A percentile compares a stretch with the other conserved stretches of the same genome.
phyloP scores from a whole-genome alignment of 768 basidiomycete species.

The Terana coerulea region DNA sequence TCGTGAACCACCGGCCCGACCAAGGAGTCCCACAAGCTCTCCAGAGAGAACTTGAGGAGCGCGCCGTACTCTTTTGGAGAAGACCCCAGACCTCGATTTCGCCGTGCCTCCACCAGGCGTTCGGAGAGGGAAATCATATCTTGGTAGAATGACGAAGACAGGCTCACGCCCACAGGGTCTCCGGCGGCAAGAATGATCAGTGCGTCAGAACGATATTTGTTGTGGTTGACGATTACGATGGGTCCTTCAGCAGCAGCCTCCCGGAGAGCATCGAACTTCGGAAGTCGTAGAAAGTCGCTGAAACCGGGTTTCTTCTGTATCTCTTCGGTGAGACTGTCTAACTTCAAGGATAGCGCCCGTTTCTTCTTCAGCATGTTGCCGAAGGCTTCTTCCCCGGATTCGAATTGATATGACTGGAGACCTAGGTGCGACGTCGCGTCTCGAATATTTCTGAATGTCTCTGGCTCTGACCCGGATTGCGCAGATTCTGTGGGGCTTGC shows the following conservation, averaged over 20 bases:
- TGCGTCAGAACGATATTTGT: conserved; percentile 33
- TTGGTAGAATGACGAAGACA: neutral
- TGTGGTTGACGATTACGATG: conserved; percentile 35
- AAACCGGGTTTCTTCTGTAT: conserved; percentile 31
- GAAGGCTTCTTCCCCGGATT: no score
- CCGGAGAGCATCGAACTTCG: conserved; percentile 23
- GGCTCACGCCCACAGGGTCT: conserved; percentile 11
- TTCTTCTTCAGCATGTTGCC: neutral
- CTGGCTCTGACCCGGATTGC: no score
- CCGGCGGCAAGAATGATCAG: conserved; percentile 22
- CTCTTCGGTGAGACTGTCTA: conserved; percentile 18
- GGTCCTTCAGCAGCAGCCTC: conserved; percentile 30
- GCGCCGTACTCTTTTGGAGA: neutral
- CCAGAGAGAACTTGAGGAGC: neutral
- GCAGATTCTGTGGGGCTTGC: no score
- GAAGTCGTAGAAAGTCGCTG: conserved; percentile 26
- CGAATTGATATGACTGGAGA: no score
- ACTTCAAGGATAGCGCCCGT: conserved; percentile 8
- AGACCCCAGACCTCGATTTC: neutral
- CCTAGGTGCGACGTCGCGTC: no score
- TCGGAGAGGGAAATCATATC: neutral
- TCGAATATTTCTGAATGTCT: no score
- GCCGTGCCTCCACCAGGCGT: neutral
- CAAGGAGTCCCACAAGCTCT: neutral
- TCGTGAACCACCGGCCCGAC: neutral